Base-by-base conservation (phyloP, 306 rosid genomes). In the Begonia masoniana region DNA sequence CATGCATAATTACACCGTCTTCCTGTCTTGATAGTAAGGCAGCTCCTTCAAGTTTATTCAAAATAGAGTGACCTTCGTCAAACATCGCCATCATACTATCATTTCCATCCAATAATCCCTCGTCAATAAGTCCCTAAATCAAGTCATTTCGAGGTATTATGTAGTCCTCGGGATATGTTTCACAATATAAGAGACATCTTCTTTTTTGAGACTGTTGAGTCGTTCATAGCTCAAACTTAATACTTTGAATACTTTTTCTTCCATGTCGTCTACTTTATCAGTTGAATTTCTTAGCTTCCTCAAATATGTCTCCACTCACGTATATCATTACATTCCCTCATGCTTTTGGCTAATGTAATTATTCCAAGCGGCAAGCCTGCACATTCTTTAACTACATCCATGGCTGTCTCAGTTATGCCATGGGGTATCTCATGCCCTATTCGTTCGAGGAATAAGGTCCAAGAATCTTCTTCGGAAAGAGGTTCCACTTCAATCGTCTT, bases 191-290 rank as follows among this genome's bases (percentile, higher is more conserved):
- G 16, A 69, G 59, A 50, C 63, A 58, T 0, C 47, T n/a, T 24
- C 62, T 53, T 9, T 60, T 10, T 10, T 15, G 10, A 4, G 43
- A 59, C 62, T 61, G 1, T 51, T 23, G 19, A 69, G 54, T 15
- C 19, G 47, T 8, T 65, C 61, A 41, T 62, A 69, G 53, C 79
- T 69, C 12, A 39, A 48, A 55, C 23, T 62, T n/a, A 67, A 41
- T 55, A 67, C 63, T 2, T 23, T 13, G 42, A 67, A 57, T 26
- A 72, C 67, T 48, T 51, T 62, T 41, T 23, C 54, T 1, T 68
- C 67, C 73, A 73, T 73, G 45, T 67, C 73, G 4, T 50, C 55
- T 8, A 47, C 17, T 11, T 12, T 0, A 6, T 5, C 0, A 10
- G 11, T 19, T 14, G 41, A 51, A 6, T 36, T 15, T 49, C 13